These are phyloP conservation scores for Mycosarcoma maydis DNA, from an alignment of 1,284 basidiomycete genomes.

Conservation along the genomic window DNA sequence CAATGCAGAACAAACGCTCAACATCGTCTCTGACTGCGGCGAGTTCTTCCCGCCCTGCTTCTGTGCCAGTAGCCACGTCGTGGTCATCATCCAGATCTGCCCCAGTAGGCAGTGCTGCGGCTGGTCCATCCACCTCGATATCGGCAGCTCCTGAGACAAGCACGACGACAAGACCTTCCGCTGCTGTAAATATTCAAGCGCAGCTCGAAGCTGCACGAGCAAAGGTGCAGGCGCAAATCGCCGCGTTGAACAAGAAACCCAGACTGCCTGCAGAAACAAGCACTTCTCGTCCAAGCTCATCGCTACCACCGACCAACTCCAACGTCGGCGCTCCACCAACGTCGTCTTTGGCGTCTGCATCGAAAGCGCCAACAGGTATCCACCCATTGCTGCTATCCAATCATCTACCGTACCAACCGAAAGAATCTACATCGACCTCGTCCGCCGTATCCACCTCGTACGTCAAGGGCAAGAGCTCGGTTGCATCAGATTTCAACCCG, in stretches of 20 bases:
- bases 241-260: conserved; percentile 20
- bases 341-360: not conserved
- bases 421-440: not conserved
- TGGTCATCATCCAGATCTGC: conserved; percentile 5
- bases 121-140: not conserved
- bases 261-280: not conserved
- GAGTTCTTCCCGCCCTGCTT: not conserved
- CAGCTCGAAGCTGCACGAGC: conserved; percentile 55
- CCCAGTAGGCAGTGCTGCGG: not conserved
- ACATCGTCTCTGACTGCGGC: not conserved
- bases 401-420: conserved; percentile 12
- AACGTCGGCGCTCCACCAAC: not conserved
- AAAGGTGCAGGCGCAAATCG: conserved; percentile 42
- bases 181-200: conserved; percentile 32
- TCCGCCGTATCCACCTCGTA: conserved; percentile 1
- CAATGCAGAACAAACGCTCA: conserved; percentile 37
- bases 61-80: not conserved
- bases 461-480: conserved; percentile 11
- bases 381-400: conserved; percentile 55
- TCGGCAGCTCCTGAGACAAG: not conserved
- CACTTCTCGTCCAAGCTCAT: not conserved
- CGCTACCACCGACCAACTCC: conserved; percentile 1
- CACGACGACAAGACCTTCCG: not conserved
- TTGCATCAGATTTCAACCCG: conserved; percentile 44
- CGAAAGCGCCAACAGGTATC: conserved; percentile 50